Percentiles rank a stretch among this genome's conserved stretches.
These are phyloP conservation scores for Xylaria sp. DNA, from an alignment of 2,329 filamentous ascomycete genomes.

Conservation along the genomic window DNA sequence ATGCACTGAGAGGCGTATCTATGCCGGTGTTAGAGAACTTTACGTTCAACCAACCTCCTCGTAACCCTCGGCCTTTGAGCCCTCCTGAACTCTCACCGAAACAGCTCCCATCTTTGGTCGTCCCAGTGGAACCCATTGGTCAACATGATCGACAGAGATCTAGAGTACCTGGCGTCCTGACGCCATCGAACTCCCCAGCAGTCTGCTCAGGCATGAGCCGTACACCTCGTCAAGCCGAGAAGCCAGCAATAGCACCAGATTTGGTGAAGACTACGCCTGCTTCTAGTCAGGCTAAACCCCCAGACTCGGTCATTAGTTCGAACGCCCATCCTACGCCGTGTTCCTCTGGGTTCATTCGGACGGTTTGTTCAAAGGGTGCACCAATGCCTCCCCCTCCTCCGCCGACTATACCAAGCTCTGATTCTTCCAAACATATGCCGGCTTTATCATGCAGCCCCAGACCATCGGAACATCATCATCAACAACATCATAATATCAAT, in stretches of 20 bases:
- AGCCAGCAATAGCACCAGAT: conserved; percentile 5
- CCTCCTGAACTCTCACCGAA: conserved; percentile 37
- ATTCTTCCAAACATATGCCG: conserved; percentile 9
- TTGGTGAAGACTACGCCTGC: neutral
- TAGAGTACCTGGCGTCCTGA: neutral
- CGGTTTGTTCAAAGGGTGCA: conserved; percentile 8
- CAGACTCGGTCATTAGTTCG: conserved; percentile 7
- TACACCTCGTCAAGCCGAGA: conserved; percentile 4
- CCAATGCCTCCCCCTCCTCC: conserved; percentile 22
- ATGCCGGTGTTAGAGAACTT: conserved; percentile 35
- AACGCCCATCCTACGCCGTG: conserved; percentile 1
- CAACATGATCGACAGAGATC: neutral
- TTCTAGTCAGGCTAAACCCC: conserved; percentile 7
- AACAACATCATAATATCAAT: conserved; percentile 3
- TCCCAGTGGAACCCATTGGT: conserved; percentile 10
- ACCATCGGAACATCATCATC: conserved; percentile 1
- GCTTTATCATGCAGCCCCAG: conserved; percentile 2
- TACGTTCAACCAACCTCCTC: conserved; percentile 27
- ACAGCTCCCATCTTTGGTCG: conserved; percentile 27
- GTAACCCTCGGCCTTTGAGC: conserved; percentile 23
- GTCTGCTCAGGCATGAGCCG: conserved; percentile 9
- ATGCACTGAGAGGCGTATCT: conserved; percentile 31
- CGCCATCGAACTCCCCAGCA: conserved; percentile 1
- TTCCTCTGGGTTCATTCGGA: neutral
- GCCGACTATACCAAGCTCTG: conserved; percentile 12